Evolutionary conservation across 2,329 filamentous ascomycete species (phyloP).

Genomic region (Davidsoniella eucalypti): DNA sequence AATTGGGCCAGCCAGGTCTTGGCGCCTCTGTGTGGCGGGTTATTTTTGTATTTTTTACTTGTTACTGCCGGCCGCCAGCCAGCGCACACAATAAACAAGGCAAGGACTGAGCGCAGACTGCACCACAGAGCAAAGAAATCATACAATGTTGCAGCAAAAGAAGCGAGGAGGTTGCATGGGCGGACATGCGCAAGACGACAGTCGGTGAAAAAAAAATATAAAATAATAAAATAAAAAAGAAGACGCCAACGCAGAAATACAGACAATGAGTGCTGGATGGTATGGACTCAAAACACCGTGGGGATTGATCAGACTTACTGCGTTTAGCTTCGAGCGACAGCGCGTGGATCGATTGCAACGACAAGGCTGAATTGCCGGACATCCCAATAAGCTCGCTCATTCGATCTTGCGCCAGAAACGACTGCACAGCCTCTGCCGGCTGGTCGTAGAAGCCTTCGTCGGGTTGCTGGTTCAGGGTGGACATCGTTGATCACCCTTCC

Average conservation of each 20-base stretch:
- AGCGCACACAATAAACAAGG: too few species aligned
- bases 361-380: not conserved
- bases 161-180: too few species aligned
- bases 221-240: not conserved
- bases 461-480: conserved; percentile 1
- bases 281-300: not conserved
- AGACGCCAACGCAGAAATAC: not conserved
- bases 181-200: not conserved
- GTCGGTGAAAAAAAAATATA: not conserved
- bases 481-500: too few species aligned
- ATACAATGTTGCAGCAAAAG: too few species aligned
- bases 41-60: too few species aligned
- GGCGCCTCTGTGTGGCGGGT: too few species aligned
- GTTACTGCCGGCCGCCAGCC: too few species aligned
- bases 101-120: too few species aligned
- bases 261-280: not conserved
- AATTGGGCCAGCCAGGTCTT: too few species aligned
- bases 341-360: conserved; percentile 1
- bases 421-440: not conserved
- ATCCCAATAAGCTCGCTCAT: not conserved
- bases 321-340: conserved; percentile 5
- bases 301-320: conserved; percentile 1
- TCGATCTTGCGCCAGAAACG: not conserved
- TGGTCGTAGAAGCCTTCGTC: conserved; percentile 11
- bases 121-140: too few species aligned